phyloP scores from a whole-genome alignment of 805 yeast genomes.

The Pichia gijzeniarum region DNA sequence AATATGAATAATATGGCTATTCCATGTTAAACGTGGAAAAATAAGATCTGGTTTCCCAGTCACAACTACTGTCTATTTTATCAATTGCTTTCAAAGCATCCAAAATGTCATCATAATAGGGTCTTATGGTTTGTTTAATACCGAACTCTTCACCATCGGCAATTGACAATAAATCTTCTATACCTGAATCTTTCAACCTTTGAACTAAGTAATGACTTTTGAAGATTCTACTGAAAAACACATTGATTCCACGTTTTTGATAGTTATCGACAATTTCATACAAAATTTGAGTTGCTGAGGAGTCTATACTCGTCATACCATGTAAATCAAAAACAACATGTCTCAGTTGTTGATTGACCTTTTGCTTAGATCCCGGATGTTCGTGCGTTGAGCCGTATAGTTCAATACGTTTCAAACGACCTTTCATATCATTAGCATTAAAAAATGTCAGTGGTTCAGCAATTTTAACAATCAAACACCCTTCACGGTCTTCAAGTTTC shows the following conservation, averaged over 20 bases:
- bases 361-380: slow-evolving; percentile 54
- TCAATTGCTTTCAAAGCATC: slow-evolving; percentile 49
- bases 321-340: slow-evolving; percentile 68
- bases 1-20: slow-evolving; percentile 1
- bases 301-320: slow-evolving; percentile 77
- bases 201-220: slow-evolving; percentile 38
- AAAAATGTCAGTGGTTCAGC: slow-evolving; percentile 90
- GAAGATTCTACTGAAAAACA: slow-evolving; percentile 58
- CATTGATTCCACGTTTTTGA: slow-evolving; percentile 45
- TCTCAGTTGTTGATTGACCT: slow-evolving; percentile 37
- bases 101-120: slow-evolving; percentile 46
- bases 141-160: slow-evolving; percentile 24
- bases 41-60: slow-evolving; percentile 17
- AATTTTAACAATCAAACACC: slow-evolving; percentile 69
- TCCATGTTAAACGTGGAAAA: slow-evolving; percentile 16
- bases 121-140: slow-evolving; percentile 30
- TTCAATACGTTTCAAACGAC: slow-evolving; percentile 63
- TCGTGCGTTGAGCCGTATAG: slow-evolving; percentile 64
- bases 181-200: slow-evolving; percentile 52
- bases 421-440: slow-evolving; percentile 69
- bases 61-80: slow-evolving; percentile 24
- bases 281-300: slow-evolving; percentile 72
- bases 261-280: slow-evolving; percentile 54
- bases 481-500: slow-evolving; percentile 47
- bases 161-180: slow-evolving; percentile 32